A percentile compares a stretch with the other conserved stretches of the same genome.
Conservation (phyloP, 805 yeast genomes). For the Yarrowia sp. region DNA sequence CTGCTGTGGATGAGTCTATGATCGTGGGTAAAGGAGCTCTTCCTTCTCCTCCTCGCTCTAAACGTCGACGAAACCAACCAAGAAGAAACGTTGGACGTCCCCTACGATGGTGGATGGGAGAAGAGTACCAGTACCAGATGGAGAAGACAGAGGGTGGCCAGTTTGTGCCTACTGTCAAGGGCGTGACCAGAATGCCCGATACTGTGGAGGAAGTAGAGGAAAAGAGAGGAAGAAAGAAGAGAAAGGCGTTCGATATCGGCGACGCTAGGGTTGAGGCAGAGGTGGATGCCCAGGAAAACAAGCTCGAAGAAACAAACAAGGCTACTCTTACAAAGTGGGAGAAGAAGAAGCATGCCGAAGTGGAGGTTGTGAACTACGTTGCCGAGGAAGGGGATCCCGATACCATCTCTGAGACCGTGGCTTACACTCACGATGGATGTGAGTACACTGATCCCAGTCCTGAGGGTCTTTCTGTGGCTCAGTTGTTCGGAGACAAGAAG, state of each 20-base stretch:
- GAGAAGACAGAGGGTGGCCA: slow-evolving; percentile 40
- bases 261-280: neutral
- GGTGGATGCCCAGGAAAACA: neutral
- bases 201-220: neutral
- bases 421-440: neutral
- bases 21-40: neutral
- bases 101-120: slow-evolving; percentile 85
- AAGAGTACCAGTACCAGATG: slow-evolving; percentile 64
- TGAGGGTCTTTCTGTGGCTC: slow-evolving; percentile 31
- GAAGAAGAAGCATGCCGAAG: neutral
- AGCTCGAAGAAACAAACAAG: neutral
- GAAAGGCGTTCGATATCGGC: neutral
- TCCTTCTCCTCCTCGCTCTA: slow-evolving; percentile 26
- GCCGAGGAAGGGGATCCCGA: slow-evolving; percentile 24
- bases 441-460: slow-evolving; percentile 26
- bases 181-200: neutral
- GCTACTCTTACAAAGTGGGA: neutral
- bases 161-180: slow-evolving; percentile 9
- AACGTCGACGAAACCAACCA: slow-evolving; percentile 65
- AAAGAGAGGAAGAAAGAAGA: neutral
- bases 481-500: slow-evolving; percentile 33
- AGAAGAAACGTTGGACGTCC: slow-evolving; percentile 63
- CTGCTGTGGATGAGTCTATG: slow-evolving; percentile 9
- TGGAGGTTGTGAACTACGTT: slow-evolving; percentile 7
- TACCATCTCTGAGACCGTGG: neutral